These are phyloP conservation scores for Copromyces sp. DNA, from an alignment of 495 filamentous ascomycete species.

Conservation along the genomic window DNA sequence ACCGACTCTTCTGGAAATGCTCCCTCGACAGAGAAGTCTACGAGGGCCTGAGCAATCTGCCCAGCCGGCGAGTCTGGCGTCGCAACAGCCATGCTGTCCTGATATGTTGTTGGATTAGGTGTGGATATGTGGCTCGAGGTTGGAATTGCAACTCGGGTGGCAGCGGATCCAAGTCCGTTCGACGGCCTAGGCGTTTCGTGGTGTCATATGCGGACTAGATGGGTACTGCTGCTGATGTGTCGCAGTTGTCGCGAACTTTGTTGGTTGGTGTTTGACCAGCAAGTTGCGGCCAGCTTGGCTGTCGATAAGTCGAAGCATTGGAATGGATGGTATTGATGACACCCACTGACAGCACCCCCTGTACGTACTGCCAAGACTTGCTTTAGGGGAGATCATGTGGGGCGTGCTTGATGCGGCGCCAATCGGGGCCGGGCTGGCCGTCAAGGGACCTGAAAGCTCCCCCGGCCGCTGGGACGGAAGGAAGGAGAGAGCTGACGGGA, in stretches of 20 bases:
- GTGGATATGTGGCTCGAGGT: background rate
- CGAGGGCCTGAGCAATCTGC: slow-evolving; percentile 52
- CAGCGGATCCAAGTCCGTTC: background rate
- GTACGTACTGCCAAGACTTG: background rate
- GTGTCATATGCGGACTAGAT: background rate
- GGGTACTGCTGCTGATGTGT: background rate
- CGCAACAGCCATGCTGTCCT: slow-evolving; percentile 11
- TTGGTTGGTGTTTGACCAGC: background rate
- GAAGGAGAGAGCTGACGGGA: background rate
- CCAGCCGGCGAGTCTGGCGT: slow-evolving; percentile 2
- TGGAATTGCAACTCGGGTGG: background rate
- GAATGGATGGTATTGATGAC: background rate
- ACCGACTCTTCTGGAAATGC: slow-evolving; percentile 66
- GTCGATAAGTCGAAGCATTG: background rate
- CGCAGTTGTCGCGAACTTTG: background rate
- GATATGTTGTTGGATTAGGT: background rate
- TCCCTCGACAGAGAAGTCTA: slow-evolving; percentile 61
- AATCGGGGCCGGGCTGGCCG: background rate
- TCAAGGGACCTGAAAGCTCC: background rate
- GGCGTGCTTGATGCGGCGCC: background rate
- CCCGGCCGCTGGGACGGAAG: background rate
- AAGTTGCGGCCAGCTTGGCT: background rate
- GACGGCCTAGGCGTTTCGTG: background rate
- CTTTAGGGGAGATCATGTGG: background rate
- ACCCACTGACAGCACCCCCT: background rate